These are phyloP conservation scores for Scalesia atractyloides DNA, from an alignment of 129 eudicot species.

Conservation along the genomic window DNA sequence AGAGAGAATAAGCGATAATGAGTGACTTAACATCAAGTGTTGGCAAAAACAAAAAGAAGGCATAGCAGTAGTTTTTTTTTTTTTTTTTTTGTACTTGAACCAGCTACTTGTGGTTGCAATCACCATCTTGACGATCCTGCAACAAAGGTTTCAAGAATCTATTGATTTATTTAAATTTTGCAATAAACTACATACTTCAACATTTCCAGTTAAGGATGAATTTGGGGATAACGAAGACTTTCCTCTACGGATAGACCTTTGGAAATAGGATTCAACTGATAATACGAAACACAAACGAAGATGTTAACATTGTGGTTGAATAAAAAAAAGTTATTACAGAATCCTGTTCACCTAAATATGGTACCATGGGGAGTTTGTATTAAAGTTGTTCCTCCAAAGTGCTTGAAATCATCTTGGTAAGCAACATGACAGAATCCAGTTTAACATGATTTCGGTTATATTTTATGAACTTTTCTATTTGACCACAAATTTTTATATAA, in stretches of 20 bases:
- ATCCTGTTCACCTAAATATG: constrained; percentile 6
- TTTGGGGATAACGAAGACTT: constrained; percentile 27
- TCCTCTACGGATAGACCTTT: constrained; percentile 40
- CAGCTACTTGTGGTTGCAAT: constrained; percentile 57
- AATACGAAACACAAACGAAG: neutral
- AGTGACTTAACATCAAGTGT: constrained; percentile 2
- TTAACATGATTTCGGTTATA: constrained; percentile 9
- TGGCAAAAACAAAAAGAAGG: neutral
- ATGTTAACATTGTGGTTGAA: constrained; percentile 9
- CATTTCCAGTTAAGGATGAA: constrained; percentile 30
- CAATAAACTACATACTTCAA: constrained; percentile 59
- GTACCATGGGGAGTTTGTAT: constrained; percentile 50
- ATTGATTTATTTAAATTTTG: no score
- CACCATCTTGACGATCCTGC: constrained; percentile 56
- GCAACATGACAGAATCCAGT: constrained; percentile 54
- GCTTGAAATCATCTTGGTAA: constrained; percentile 56
- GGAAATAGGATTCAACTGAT: constrained; percentile 43
- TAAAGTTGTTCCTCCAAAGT: constrained; percentile 62
- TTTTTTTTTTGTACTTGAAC: constrained; percentile 64
- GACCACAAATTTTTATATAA: neutral
- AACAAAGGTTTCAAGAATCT: constrained; percentile 14
- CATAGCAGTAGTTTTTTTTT: constrained; percentile 62
- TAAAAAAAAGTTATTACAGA: neutral
- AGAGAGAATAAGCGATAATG: neutral
- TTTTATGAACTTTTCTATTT: neutral